Conservation (phyloP, 2,329 filamentous ascomycete species). For the Aspergillus neotritici region DNA sequence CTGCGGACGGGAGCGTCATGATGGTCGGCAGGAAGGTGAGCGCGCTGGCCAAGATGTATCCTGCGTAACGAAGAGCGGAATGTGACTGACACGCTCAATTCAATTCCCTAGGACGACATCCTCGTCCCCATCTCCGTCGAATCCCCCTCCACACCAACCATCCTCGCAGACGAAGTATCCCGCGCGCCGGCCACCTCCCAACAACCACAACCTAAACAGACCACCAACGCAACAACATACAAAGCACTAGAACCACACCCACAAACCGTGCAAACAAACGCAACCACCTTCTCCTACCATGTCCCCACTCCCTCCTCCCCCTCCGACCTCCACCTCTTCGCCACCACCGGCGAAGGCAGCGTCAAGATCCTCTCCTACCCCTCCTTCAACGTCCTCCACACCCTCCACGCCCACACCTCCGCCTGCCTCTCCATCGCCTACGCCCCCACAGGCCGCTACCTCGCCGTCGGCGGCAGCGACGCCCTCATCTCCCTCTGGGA, state of each 20-base stretch:
- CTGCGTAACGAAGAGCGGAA: not conserved
- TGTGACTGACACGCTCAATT: not conserved
- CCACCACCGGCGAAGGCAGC: slow-evolving; percentile 46
- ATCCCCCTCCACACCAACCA: slow-evolving; percentile 33
- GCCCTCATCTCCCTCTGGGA: slow-evolving; percentile 48
- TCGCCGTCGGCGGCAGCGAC: slow-evolving; percentile 46
- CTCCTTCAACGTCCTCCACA: slow-evolving; percentile 40
- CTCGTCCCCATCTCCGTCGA: slow-evolving; percentile 43
- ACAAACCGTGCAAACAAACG: slow-evolving; percentile 45
- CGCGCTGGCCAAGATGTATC: no score
- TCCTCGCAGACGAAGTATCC: slow-evolving; percentile 16
- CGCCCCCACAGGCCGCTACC: slow-evolving; percentile 44
- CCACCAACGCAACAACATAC: slow-evolving; percentile 26
- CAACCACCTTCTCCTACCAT: slow-evolving; percentile 44
- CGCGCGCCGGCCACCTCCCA: slow-evolving; percentile 1
- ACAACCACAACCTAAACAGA: slow-evolving; percentile 8
- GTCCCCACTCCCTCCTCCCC: slow-evolving; percentile 31
- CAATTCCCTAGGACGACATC: slow-evolving; percentile 39
- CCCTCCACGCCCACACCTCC: slow-evolving; percentile 45
- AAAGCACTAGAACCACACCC: slow-evolving; percentile 39
- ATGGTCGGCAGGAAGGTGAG: slow-evolving; percentile 45
- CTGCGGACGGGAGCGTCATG: slow-evolving; percentile 42
- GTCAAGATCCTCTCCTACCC: slow-evolving; percentile 46
- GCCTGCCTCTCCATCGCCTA: slow-evolving; percentile 44
- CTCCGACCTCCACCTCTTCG: slow-evolving; percentile 37